These are phyloP conservation scores for Colletotrichum lentis DNA, from an alignment of 2,329 filamentous ascomycete genomes.

Conservation along the genomic window DNA sequence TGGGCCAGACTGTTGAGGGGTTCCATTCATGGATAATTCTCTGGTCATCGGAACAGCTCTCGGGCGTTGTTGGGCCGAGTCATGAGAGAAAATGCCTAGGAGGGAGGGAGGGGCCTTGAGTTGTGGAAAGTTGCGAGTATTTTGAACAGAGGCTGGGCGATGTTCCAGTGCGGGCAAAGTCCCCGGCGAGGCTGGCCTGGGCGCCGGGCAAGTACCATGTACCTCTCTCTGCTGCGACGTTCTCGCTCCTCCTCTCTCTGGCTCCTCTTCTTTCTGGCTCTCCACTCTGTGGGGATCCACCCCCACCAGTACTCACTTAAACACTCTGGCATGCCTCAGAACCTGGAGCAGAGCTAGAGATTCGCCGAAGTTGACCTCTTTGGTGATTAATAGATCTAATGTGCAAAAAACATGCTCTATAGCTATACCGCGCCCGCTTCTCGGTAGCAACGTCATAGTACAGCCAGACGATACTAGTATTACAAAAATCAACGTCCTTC, in stretches of 20 bases:
- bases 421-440: conserved; percentile 16
- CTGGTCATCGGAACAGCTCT: conserved; percentile 28
- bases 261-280: not conserved
- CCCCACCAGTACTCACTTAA: not conserved
- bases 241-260: too few species aligned
- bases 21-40: conserved; percentile 36
- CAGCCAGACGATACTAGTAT: conserved; percentile 30
- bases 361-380: conserved; percentile 33
- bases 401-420: conserved; percentile 34
- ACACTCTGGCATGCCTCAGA: not conserved
- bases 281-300: not conserved
- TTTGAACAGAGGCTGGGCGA: not conserved
- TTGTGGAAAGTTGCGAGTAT: not conserved
- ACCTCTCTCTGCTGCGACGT: not conserved
- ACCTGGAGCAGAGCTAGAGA: not conserved
- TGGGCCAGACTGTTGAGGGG: conserved; percentile 14
- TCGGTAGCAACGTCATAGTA: conserved; percentile 31
- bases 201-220: not conserved
- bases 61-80: conserved; percentile 34
- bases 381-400: conserved; percentile 36
- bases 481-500: conserved; percentile 33
- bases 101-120: not conserved
- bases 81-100: conserved; percentile 6
- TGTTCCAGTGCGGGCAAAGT: conserved; percentile 23
- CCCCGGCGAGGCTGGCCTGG: conserved; percentile 4